phyloP scores from a whole-genome alignment of 2,329 filamentous ascomycete species.

The Orbilia javanica region DNA sequence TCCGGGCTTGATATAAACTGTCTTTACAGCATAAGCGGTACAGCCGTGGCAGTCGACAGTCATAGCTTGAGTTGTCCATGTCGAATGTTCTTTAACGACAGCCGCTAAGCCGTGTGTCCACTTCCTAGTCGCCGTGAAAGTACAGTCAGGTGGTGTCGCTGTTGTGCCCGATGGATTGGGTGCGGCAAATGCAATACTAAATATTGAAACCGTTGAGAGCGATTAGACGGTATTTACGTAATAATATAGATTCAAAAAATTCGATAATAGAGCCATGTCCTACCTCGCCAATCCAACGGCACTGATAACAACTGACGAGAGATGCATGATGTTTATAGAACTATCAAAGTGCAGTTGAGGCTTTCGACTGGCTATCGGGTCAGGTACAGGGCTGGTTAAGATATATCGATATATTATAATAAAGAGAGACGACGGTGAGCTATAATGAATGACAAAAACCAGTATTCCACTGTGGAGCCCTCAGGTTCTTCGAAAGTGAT shows the following conservation, averaged over 20 bases:
- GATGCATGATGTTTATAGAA: conserved; percentile 1
- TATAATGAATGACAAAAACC: conserved; percentile 1
- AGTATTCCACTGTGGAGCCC: background rate
- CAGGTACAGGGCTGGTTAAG: too few relatives aligned
- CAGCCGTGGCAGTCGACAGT: conserved; percentile 18
- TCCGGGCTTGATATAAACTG: background rate
- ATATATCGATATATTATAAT: conserved; percentile 3
- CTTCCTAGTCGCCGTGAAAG: background rate
- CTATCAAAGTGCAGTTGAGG: background rate
- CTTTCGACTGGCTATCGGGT: background rate
- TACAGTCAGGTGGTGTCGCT: background rate
- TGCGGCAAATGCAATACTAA: conserved; percentile 1
- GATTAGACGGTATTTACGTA: background rate
- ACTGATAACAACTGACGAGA: background rate
- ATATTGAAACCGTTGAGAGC: background rate
- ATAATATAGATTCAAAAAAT: too few relatives aligned
- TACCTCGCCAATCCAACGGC: conserved; percentile 9
- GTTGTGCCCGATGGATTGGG: background rate
- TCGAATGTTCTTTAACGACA: background rate
- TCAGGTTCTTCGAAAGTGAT: background rate
- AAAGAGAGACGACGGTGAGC: conserved; percentile 12
- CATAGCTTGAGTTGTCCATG: background rate
- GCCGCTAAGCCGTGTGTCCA: background rate
- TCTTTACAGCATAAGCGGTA: background rate
- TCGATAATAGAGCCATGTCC: background rate